Conservation (phyloP, 164 flowering plant genomes). For the Vitis amurensis region DNA sequence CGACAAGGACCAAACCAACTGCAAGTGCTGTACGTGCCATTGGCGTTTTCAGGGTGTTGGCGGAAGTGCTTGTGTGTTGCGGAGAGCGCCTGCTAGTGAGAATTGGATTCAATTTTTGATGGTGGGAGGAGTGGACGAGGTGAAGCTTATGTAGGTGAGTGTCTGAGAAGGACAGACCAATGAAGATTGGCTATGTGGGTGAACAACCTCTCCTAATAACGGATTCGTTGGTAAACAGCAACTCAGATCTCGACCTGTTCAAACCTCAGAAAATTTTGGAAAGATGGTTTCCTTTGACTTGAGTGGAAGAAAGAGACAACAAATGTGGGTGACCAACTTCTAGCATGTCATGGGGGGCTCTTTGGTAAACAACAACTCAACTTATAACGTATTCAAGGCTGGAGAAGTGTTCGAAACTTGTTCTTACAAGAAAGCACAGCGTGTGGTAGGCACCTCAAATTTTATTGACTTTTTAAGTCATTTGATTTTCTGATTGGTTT, state of each 20-base stretch:
- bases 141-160: constrained; percentile 16
- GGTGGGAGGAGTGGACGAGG: not conserved
- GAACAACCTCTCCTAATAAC: constrained; percentile 16
- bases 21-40: constrained; percentile 31
- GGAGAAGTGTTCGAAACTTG: too few relatives aligned
- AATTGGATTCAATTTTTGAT: constrained; percentile 2
- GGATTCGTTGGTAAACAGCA: not conserved
- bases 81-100: not conserved
- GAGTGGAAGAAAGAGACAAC: not conserved
- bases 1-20: constrained; percentile 24
- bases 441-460: too few relatives aligned
- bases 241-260: constrained; percentile 1
- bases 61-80: not conserved
- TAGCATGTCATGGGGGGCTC: too few relatives aligned
- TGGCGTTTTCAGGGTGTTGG: not conserved
- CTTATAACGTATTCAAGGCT: too few relatives aligned
- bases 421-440: too few relatives aligned
- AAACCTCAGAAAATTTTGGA: not conserved
- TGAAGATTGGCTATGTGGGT: constrained; percentile 12
- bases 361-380: too few relatives aligned
- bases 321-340: constrained; percentile 7
- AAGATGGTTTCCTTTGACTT: not conserved
- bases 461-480: too few relatives aligned
- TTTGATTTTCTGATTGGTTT: too few relatives aligned
- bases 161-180: constrained; percentile 3